phyloP scores from a whole-genome alignment of 371 early-diverging fungal genomes.

The Lichtheimia hyalospora region DNA sequence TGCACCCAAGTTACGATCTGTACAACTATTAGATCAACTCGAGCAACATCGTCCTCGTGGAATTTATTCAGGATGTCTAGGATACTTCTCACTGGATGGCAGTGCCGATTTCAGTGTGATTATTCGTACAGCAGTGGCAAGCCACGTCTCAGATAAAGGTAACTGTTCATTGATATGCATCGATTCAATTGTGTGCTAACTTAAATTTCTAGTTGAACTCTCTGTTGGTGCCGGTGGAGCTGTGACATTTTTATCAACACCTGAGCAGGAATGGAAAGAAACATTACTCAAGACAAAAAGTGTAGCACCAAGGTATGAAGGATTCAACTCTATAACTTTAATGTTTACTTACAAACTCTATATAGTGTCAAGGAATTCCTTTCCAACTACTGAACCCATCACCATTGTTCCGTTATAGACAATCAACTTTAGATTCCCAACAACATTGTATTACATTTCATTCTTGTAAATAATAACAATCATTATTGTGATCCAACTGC shows the following conservation, averaged over 20 bases:
- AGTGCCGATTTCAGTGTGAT: slow-evolving; percentile 78
- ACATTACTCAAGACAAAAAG: slow-evolving; percentile 64
- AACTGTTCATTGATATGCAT: no score
- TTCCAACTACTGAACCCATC: not conserved
- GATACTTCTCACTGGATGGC: slow-evolving; percentile 77
- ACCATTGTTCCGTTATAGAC: not conserved
- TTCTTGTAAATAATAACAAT: not conserved
- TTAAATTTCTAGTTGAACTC: slow-evolving; percentile 32
- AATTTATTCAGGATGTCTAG: slow-evolving; percentile 91
- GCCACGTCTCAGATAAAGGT: slow-evolving; percentile 13
- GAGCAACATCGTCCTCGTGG: slow-evolving; percentile 75
- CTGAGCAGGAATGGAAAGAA: slow-evolving; percentile 87
- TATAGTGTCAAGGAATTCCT: slow-evolving; percentile 7
- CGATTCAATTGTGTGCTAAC: slow-evolving; percentile 2
- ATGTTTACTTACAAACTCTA: no score
- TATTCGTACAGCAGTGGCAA: slow-evolving; percentile 76
- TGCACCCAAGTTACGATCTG: slow-evolving; percentile 90
- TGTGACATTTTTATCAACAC: slow-evolving; percentile 81
- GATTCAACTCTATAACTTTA: no score
- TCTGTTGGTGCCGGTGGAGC: slow-evolving; percentile 96
- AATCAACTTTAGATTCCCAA: no score
- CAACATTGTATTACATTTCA: no score
- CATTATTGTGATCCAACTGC: not conserved
- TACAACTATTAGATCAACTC: slow-evolving; percentile 76
- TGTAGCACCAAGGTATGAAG: slow-evolving; percentile 45